A percentile compares a stretch with the other conserved stretches of the same genome.
phyloP scores from a whole-genome alignment of 2,329 filamentous ascomycete species.

The Penicillium sp. region DNA sequence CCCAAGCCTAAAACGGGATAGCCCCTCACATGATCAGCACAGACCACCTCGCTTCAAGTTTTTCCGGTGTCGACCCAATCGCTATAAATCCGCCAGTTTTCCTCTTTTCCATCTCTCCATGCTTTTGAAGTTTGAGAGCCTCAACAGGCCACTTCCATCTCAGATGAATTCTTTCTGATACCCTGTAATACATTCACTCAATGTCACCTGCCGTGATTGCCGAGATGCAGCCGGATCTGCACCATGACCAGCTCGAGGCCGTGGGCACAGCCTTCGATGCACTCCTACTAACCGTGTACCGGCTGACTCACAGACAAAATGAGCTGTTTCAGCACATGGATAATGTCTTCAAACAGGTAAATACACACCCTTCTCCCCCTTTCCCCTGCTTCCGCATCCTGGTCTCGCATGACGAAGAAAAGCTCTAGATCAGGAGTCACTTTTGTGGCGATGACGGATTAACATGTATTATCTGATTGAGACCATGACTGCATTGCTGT shows the following conservation, averaged over 20 bases:
- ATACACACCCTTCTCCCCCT: constrained; percentile 10
- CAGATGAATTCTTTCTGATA: constrained; percentile 21
- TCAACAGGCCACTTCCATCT: constrained; percentile 27
- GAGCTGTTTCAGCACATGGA: constrained; percentile 39
- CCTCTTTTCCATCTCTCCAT: constrained; percentile 18
- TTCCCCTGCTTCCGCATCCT: constrained; percentile 3
- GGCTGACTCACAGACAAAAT: constrained; percentile 42
- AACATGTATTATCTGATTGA: constrained; percentile 56
- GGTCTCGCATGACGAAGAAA: constrained; percentile 52
- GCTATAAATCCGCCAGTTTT: constrained; percentile 21
- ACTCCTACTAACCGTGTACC: constrained; percentile 43
- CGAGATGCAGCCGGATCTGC: constrained; percentile 35
- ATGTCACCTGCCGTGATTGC: constrained; percentile 35
- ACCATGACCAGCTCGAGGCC: constrained; percentile 33
- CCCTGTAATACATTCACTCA: constrained; percentile 24
- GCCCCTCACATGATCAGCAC: constrained; percentile 32
- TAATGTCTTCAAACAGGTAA: constrained; percentile 45
- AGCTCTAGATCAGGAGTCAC: constrained; percentile 84
- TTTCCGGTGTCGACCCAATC: constrained; percentile 21
- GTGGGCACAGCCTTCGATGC: constrained; percentile 44
- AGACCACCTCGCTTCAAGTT: constrained; percentile 39
- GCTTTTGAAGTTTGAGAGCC: constrained; percentile 23
- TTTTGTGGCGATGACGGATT: constrained; percentile 63
- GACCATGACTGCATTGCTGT: constrained; percentile 31
- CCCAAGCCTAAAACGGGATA: constrained; percentile 1